Evolutionary conservation across 2,329 filamentous ascomycete species (phyloP).

Genomic region (Pseudocercospora pini-densiflorae): DNA sequence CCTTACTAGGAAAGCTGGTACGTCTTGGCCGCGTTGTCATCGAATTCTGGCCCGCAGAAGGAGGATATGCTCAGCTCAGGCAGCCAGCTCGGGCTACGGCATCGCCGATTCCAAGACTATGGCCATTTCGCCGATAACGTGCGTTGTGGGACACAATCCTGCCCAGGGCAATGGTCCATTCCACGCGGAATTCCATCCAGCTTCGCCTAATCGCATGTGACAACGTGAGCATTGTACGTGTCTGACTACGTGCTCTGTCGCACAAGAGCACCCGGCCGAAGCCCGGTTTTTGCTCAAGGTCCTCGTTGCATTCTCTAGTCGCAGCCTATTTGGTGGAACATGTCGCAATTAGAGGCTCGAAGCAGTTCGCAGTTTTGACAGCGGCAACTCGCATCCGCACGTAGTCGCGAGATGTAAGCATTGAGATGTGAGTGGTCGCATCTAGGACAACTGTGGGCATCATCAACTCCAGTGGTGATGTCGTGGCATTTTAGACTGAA

Average conservation of each 20-base stretch:
- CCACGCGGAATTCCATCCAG: constrained; percentile 2
- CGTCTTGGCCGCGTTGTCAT: background rate
- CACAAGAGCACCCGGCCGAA: constrained; percentile 1
- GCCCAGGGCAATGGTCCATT: constrained; percentile 4
- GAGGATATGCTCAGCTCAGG: constrained; percentile 9
- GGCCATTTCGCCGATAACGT: background rate
- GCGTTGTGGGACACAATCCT: constrained; percentile 2
- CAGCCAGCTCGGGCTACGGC: background rate
- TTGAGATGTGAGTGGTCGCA: background rate
- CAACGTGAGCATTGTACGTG: background rate
- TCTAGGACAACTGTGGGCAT: background rate
- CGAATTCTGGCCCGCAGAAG: background rate
- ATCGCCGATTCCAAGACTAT: background rate
- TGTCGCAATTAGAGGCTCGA: background rate
- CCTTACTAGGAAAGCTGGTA: background rate
- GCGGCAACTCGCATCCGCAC: constrained; percentile 1
- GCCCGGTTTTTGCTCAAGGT: background rate
- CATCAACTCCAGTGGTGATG: background rate
- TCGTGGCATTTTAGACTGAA: background rate
- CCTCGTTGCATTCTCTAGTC: constrained; percentile 3
- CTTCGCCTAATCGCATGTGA: background rate
- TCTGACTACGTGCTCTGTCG: background rate
- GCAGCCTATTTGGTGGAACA: background rate
- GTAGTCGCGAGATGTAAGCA: background rate
- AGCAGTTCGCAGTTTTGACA: constrained; percentile 3